Evolutionary conservation across 345 rosid genomes (phyloP).

Genomic region (Murraya paniculata): DNA sequence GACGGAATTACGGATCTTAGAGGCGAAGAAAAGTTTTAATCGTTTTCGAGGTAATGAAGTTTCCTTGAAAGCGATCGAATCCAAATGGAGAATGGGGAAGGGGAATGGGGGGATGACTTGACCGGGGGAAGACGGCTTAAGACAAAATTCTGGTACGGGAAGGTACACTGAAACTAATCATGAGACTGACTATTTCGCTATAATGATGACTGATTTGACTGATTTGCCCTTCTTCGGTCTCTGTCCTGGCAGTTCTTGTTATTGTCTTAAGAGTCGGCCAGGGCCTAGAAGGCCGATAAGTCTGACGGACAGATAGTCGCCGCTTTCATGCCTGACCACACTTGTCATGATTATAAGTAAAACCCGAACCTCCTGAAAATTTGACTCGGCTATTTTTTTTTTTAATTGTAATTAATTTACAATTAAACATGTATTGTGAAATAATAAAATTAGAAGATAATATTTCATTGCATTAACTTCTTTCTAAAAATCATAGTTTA

Average conservation of each 20-base stretch:
- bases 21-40: neutral
- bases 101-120: neutral
- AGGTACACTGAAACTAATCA: neutral
- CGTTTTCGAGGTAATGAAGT: neutral
- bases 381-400: no score
- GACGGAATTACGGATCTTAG: constrained; percentile 11
- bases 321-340: no score
- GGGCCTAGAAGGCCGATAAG: neutral
- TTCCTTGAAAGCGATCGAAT: constrained; percentile 29
- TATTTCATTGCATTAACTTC: no score
- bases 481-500: fast-evolving
- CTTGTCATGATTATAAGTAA: no score
- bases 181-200: neutral
- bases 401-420: no score
- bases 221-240: neutral
- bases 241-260: neutral
- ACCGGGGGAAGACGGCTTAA: neutral
- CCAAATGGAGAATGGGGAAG: neutral
- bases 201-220: neutral
- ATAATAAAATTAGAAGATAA: no score
- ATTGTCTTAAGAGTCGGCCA: neutral
- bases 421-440: no score
- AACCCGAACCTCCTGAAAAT: no score
- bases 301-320: neutral
- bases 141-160: neutral